A percentile compares a stretch with the other conserved stretches of the same genome.
These are phyloP conservation scores for Oidium heveae DNA, from an alignment of 2,329 filamentous ascomycete genomes.

Conservation along the genomic window DNA sequence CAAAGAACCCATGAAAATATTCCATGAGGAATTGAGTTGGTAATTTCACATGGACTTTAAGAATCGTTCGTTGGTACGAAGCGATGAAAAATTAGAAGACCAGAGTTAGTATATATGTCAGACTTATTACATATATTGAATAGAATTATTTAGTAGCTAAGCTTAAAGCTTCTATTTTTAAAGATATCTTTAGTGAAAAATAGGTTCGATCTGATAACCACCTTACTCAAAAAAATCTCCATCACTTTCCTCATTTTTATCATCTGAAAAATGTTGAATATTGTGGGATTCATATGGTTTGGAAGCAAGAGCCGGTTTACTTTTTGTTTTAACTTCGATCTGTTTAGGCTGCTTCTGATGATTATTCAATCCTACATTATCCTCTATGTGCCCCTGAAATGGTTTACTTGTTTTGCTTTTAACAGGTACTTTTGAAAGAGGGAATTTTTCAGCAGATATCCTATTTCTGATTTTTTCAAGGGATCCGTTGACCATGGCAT, in stretches of 20 bases:
- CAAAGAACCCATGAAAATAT: too few relatives aligned
- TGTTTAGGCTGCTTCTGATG: slow-evolving; percentile 6
- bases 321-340: background rate
- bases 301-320: too few relatives aligned
- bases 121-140: too few relatives aligned
- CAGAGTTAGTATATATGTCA: too few relatives aligned
- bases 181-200: too few relatives aligned
- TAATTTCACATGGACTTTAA: too few relatives aligned
- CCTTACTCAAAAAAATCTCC: slow-evolving; percentile 30
- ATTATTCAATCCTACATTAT: slow-evolving; percentile 7
- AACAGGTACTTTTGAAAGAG: slow-evolving; percentile 3
- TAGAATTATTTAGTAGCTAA: too few relatives aligned
- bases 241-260: slow-evolving; percentile 23
- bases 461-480: slow-evolving; percentile 11
- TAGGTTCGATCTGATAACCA: too few relatives aligned
- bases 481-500: slow-evolving; percentile 30
- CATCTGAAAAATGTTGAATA: background rate
- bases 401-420: slow-evolving; percentile 6
- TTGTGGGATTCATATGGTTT: slow-evolving; percentile 3
- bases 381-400: slow-evolving; percentile 10
- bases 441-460: slow-evolving; percentile 2
- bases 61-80: too few relatives aligned
- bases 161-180: too few relatives aligned
- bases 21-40: too few relatives aligned
- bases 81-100: too few relatives aligned